Evolutionary conservation across 371 early-diverging fungal genomes (phyloP), one percentile per base, ranked within the genome.

Genomic region (Circinella minor): DNA sequence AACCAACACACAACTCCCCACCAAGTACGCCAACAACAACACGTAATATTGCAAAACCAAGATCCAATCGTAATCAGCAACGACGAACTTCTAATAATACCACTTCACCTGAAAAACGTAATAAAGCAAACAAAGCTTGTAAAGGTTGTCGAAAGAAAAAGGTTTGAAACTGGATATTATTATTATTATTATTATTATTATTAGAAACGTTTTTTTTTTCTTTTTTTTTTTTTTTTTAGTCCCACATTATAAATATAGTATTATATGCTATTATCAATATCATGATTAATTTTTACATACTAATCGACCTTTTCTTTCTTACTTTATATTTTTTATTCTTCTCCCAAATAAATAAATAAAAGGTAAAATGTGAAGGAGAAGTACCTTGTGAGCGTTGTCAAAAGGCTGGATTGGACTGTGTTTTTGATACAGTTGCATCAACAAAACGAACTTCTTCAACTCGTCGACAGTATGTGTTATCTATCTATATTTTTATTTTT

Each of bases 341-440:
- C 65, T n/a, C 51, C 43, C 3, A 43, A 43, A 43, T 9, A 43
- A 43, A 2, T 38, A 13, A 13, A 38, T 57, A 15, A 64, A 61
- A 85, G 85, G 81, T 85, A 15, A 80, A 79, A 60, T 85, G 85
- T 65, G 80, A 85, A 74, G 85, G 85, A 38, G 81, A 75, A 39
- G 80, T 79, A 47, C 85, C 85, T 48, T 85, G 82, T 51, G 68
- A 65, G 48, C 78, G 82, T 36, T 85, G 85, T 68, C 77, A 74
- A 68, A 76, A 76, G 61, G 71, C 80, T 37, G 62, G 74, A 8
- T 70, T 71, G 43, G 78, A 77, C 48, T 85, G 85, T 67, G 71
- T 75, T n/a, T 85, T 78, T 70, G 82, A 72, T 51, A 84, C 75
- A 20, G 75, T 75, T 13, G 65, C 77, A 47, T 78, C 81, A 49